Conservation (phyloP, 2,329 filamentous ascomycete genomes). For the Anthostomella pinea region DNA sequence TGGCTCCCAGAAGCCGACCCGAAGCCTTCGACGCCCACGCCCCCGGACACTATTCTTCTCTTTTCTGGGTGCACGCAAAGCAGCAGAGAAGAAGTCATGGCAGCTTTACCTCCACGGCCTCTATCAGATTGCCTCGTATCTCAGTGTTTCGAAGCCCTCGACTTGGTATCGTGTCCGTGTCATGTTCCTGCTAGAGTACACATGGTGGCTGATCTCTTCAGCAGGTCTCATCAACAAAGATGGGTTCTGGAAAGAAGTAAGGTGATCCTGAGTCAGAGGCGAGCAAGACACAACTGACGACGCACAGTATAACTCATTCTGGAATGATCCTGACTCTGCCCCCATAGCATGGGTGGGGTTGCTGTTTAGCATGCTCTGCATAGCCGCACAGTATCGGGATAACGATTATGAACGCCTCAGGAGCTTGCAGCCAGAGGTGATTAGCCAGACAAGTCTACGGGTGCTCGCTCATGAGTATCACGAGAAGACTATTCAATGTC, state of each 20-base stretch:
- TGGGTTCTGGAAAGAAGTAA: constrained; percentile 29
- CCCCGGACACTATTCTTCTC: too few species aligned
- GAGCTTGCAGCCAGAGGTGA: too few species aligned
- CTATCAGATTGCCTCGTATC: constrained; percentile 35
- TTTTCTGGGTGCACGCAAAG: constrained; percentile 32
- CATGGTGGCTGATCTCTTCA: constrained; percentile 2
- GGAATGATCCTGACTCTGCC: constrained; percentile 35
- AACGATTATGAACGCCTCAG: constrained; percentile 8
- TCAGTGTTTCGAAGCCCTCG: constrained; percentile 36
- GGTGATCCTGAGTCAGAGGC: too few species aligned
- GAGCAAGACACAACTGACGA: constrained; percentile 3
- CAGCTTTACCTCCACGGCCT: constrained; percentile 31
- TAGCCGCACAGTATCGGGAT: constrained; percentile 31
- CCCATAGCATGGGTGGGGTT: constrained; percentile 46
- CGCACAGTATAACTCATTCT: constrained; percentile 42
- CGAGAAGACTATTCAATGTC: constrained; percentile 35
- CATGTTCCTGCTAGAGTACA: neutral
- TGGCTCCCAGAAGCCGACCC: too few species aligned
- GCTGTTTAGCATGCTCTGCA: constrained; percentile 43
- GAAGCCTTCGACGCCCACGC: too few species aligned
- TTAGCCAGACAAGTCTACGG: constrained; percentile 5
- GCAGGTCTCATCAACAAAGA: constrained; percentile 26
- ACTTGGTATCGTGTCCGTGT: constrained; percentile 24
- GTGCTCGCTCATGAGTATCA: constrained; percentile 21
- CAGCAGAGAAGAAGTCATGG: constrained; percentile 32